A percentile compares a stretch with the other conserved stretches of the same genome.
These are phyloP conservation scores for Penicillium alfredii DNA, from an alignment of 495 filamentous ascomycete genomes.

Conservation along the genomic window DNA sequence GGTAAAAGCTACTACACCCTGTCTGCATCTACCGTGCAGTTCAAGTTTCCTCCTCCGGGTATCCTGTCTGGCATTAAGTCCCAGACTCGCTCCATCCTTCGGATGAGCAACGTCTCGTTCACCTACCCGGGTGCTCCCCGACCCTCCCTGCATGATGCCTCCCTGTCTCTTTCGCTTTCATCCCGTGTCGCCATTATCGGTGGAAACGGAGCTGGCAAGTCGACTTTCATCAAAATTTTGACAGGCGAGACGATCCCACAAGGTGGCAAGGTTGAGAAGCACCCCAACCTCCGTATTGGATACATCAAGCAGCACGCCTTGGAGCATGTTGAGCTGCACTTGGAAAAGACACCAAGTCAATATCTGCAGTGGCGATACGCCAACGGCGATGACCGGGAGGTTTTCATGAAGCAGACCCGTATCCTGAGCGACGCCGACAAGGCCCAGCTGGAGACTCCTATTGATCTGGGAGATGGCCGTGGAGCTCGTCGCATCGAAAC, in stretches of 20 bases:
- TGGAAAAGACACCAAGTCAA: slow-evolving; percentile 98
- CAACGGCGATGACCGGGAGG: slow-evolving; percentile 93
- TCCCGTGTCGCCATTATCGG: slow-evolving; percentile 95
- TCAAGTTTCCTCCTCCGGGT: slow-evolving; percentile 96
- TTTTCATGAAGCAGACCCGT: slow-evolving; percentile 95
- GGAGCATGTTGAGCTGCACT: slow-evolving; percentile 98
- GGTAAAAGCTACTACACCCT: slow-evolving; percentile 98
- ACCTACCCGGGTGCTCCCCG: slow-evolving; percentile 82
- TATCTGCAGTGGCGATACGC: slow-evolving; percentile 99
- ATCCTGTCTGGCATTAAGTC: slow-evolving; percentile 96
- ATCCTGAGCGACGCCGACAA: slow-evolving; percentile 78
- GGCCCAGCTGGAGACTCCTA: slow-evolving; percentile 80
- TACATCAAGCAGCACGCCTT: slow-evolving; percentile 99
- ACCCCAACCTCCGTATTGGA: slow-evolving; percentile 96
- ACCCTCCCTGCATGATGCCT: slow-evolving; percentile 83
- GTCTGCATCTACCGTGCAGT: slow-evolving; percentile 80
- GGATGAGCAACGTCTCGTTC: slow-evolving; percentile 87
- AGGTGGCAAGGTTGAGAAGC: slow-evolving; percentile 87
- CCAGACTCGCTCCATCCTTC: slow-evolving; percentile 82
- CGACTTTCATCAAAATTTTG: slow-evolving; percentile 93
- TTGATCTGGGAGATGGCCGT: slow-evolving; percentile 78
- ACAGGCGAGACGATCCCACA: slow-evolving; percentile 94
- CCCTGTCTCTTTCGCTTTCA: slow-evolving; percentile 77
- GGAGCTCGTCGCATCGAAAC: slow-evolving; percentile 74
- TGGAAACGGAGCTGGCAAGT: slow-evolving; percentile 96